Evolutionary conservation across 2,329 filamentous ascomycete genomes (phyloP).

Genomic region (Sclerotinia minor): DNA sequence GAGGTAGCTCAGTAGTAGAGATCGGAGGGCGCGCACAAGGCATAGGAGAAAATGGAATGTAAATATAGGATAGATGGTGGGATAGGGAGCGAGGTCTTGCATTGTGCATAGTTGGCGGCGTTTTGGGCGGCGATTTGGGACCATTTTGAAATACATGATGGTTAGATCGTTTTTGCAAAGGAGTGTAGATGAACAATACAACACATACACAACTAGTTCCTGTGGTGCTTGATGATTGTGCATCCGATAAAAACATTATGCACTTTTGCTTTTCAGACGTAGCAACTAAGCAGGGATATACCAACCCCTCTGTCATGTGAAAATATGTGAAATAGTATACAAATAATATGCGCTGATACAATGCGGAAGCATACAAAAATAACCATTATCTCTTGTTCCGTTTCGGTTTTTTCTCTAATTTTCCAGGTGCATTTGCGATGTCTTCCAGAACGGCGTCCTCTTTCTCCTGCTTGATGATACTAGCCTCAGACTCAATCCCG

Average conservation of each 20-base stretch:
- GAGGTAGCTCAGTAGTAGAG: background rate
- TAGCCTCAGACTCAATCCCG: background rate
- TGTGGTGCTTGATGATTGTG: background rate
- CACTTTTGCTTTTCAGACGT: background rate
- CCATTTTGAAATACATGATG: background rate
- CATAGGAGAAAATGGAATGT: background rate
- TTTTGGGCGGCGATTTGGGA: background rate
- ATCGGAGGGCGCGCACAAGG: background rate
- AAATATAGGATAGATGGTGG: background rate
- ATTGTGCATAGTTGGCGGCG: constrained; percentile 1
- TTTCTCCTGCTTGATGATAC: background rate
- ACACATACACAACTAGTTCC: background rate
- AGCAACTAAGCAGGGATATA: background rate
- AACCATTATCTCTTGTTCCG: constrained; percentile 14
- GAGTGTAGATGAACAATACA: background rate
- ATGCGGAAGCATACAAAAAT: background rate
- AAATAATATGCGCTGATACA: background rate
- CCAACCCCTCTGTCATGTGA: background rate
- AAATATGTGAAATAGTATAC: background rate
- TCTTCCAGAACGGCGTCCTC: constrained; percentile 25
- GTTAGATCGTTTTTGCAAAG: background rate
- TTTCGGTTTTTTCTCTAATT: constrained; percentile 26
- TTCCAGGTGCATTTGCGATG: constrained; percentile 30
- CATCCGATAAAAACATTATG: background rate
- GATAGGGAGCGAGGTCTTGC: background rate